These are phyloP conservation scores for Heliocybe sulcata DNA, from an alignment of 1,284 basidiomycete genomes.

Conservation along the genomic window DNA sequence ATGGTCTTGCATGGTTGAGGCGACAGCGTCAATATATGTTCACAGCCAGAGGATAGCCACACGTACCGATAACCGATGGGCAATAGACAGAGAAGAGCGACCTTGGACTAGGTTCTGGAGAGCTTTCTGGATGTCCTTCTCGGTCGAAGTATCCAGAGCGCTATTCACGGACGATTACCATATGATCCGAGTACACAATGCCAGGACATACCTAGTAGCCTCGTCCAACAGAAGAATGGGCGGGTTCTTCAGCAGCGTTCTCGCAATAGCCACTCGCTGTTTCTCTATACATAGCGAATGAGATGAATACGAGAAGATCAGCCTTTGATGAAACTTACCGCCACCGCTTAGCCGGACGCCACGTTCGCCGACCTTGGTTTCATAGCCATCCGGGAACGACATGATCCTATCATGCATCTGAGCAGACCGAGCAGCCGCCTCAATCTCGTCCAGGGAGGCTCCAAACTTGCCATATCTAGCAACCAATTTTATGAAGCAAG, in stretches of 20 bases:
- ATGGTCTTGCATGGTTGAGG: conserved; percentile 46
- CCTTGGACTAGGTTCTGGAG: conserved; percentile 66
- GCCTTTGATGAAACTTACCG: not conserved
- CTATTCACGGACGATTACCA: conserved; percentile 24
- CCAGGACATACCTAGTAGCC: conserved; percentile 52
- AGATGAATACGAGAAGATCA: not conserved
- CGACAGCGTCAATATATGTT: conserved; percentile 8
- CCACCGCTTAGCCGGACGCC: conserved; percentile 73
- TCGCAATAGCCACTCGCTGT: conserved; percentile 82
- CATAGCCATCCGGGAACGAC: conserved; percentile 76
- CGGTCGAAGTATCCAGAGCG: conserved; percentile 78
- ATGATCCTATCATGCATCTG: conserved; percentile 79
- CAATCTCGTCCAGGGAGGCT: conserved; percentile 60
- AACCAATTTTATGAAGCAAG: conserved; percentile 4
- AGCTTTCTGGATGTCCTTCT: conserved; percentile 80
- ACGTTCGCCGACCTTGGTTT: conserved; percentile 77
- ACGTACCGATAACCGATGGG: conserved; percentile 73
- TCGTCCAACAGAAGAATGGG: conserved; percentile 81
- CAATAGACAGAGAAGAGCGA: conserved; percentile 72
- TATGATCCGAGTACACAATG: conserved; percentile 1
- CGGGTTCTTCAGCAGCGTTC: conserved; percentile 82
- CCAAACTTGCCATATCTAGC: conserved; percentile 67
- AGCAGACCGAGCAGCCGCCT: conserved; percentile 66
- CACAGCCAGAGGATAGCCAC: conserved; percentile 4
- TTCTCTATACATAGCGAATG: conserved; percentile 45